A percentile compares a stretch with the other conserved stretches of the same genome.
These are phyloP conservation scores for Chytriomyces hyalinus DNA, from an alignment of 192 early-diverging fungal genomes.

Conservation along the genomic window DNA sequence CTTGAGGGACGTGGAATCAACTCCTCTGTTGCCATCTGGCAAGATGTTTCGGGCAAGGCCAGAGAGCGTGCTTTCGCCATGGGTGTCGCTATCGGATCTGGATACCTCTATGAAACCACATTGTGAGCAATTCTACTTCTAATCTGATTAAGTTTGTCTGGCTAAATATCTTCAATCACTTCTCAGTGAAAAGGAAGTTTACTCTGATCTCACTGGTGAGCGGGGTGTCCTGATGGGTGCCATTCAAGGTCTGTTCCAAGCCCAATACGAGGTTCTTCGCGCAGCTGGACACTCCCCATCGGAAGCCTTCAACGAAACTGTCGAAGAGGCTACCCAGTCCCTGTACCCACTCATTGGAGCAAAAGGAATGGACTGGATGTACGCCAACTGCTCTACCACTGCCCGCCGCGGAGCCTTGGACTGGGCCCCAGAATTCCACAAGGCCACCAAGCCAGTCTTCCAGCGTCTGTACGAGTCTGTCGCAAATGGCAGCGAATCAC, in stretches of 20 bases:
- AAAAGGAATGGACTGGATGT: constrained; percentile 97
- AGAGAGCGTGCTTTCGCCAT: constrained; percentile 90
- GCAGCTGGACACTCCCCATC: constrained; percentile 94
- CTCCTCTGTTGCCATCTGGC: constrained; percentile 93
- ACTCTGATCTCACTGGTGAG: constrained; percentile 95
- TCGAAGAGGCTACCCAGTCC: constrained; percentile 98
- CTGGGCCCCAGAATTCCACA: constrained; percentile 94
- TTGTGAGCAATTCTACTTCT: constrained; percentile 58
- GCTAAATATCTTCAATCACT: not conserved
- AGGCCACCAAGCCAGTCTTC: constrained; percentile 92
- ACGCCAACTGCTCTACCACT: constrained; percentile 95
- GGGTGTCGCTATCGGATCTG: constrained; percentile 92
- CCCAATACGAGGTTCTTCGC: constrained; percentile 96
- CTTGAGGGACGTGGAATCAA: constrained; percentile 97
- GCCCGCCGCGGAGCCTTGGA: constrained; percentile 95
- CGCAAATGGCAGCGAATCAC: constrained; percentile 85
- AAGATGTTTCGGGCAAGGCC: constrained; percentile 92
- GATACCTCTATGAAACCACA: constrained; percentile 97
- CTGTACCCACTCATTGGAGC: constrained; percentile 90
- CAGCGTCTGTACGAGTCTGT: constrained; percentile 81
- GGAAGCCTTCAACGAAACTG: constrained; percentile 99
- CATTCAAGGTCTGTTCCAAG: constrained; percentile 94
- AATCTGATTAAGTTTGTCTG: constrained; percentile 1
- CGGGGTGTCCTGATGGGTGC: constrained; percentile 98
- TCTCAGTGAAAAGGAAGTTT: constrained; percentile 86